A percentile compares a stretch with the other conserved stretches of the same genome.
phyloP scores from a whole-genome alignment of 2,329 filamentous ascomycete species.

The Basipetospora chlamydospora region DNA sequence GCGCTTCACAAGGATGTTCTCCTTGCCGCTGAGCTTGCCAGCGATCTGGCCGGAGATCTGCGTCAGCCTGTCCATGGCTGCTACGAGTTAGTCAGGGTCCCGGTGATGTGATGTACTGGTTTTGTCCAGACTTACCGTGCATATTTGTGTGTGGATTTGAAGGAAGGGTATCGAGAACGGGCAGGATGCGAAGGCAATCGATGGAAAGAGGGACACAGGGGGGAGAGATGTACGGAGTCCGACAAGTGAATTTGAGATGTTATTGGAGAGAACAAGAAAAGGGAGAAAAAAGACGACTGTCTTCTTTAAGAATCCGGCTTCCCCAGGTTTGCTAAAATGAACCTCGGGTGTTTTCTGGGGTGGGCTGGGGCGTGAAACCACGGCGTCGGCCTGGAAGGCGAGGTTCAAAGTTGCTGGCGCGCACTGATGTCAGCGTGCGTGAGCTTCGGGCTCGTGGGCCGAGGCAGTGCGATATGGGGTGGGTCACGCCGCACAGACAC shows the following conservation, averaged over 20 bases:
- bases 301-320: background rate
- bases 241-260: too few species aligned
- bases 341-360: slow-evolving; percentile 6
- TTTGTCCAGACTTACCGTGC: slow-evolving; percentile 1
- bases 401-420: too few species aligned
- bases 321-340: slow-evolving; percentile 1
- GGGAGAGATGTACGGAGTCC: too few species aligned
- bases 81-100: background rate
- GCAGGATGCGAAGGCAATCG: too few species aligned
- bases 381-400: too few species aligned
- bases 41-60: slow-evolving; percentile 51
- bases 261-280: background rate
- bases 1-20: slow-evolving; percentile 49
- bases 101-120: too few species aligned
- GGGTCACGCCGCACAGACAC: too few species aligned
- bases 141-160: slow-evolving; percentile 1
- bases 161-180: too few species aligned
- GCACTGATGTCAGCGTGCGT: slow-evolving; percentile 1
- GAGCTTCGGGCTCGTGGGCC: too few species aligned
- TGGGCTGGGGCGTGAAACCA: too few species aligned
- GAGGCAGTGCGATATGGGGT: too few species aligned
- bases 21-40: slow-evolving; percentile 40
- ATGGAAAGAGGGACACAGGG: too few species aligned
- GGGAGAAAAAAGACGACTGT: background rate
- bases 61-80: slow-evolving; percentile 42